A percentile compares a stretch with the other conserved stretches of the same genome.
Evolutionary conservation across 805 yeast genomes (phyloP).

Genomic region (Saturnispora sekii): DNA sequence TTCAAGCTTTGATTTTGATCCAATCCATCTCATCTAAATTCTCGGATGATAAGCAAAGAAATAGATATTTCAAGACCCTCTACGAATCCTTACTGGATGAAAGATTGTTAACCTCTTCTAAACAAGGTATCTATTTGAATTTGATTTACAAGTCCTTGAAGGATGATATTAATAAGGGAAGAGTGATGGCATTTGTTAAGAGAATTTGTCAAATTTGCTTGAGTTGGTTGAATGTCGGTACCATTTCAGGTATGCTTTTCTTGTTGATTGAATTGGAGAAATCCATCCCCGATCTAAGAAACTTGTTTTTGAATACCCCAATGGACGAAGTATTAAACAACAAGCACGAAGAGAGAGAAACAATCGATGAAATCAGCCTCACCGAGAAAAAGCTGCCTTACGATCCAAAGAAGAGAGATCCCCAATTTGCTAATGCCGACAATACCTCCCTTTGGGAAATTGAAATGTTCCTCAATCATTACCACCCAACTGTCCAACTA

Average conservation of each 20-base stretch:
- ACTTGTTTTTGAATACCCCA: constrained; percentile 48
- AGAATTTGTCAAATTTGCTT: constrained; percentile 77
- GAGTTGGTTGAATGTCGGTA: constrained; percentile 83
- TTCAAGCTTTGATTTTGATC: constrained; percentile 82
- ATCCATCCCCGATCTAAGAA: constrained; percentile 54
- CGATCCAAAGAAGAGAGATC: constrained; percentile 87
- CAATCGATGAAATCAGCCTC: constrained; percentile 18
- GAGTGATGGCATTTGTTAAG: constrained; percentile 85
- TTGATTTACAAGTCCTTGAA: constrained; percentile 76
- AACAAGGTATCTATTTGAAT: constrained; percentile 86
- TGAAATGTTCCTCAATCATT: constrained; percentile 62
- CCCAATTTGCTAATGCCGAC: constrained; percentile 81
- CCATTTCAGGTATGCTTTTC: constrained; percentile 73
- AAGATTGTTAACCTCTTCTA: constrained; percentile 75
- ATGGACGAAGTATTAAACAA: constrained; percentile 39
- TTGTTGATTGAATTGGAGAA: constrained; percentile 62
- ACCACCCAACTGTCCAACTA: constrained; percentile 82
- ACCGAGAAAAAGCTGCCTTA: constrained; percentile 30
- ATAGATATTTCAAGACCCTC: constrained; percentile 76
- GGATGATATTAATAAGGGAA: constrained; percentile 47
- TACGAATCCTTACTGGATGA: constrained; percentile 86
- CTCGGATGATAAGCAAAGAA: constrained; percentile 25
- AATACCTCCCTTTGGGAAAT: constrained; percentile 83
- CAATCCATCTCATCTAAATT: constrained; percentile 67
- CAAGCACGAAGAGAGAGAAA: constrained; percentile 32